phyloP scores from a whole-genome alignment of 1,284 basidiomycete genomes.

The Leccinum subrobustum region DNA sequence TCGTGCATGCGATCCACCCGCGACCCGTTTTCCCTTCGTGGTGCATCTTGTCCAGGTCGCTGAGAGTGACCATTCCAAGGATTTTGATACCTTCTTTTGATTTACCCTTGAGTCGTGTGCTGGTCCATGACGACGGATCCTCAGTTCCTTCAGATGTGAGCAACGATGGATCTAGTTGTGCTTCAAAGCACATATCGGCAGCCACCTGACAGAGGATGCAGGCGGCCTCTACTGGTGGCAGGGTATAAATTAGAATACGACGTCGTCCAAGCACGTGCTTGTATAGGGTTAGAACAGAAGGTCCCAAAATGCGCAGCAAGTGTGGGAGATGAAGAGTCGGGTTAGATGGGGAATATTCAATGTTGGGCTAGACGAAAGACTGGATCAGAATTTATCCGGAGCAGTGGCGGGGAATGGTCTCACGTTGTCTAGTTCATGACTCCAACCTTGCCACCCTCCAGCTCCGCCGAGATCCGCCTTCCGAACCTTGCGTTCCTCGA shows the following conservation, averaged over 20 bases:
- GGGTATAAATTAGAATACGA: slow-evolving; percentile 72
- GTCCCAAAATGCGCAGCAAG: slow-evolving; percentile 68
- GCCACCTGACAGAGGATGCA: slow-evolving; percentile 74
- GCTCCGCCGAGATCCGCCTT: slow-evolving; percentile 48
- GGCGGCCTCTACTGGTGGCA: slow-evolving; percentile 74
- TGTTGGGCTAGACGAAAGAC: slow-evolving; percentile 31
- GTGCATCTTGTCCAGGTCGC: slow-evolving; percentile 61
- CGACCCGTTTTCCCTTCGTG: slow-evolving; percentile 53
- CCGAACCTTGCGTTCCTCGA: slow-evolving; percentile 56
- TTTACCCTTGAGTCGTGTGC: slow-evolving; percentile 41
- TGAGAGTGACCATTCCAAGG: slow-evolving; percentile 74
- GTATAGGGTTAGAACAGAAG: slow-evolving; percentile 72
- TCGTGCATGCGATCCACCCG: slow-evolving; percentile 83
- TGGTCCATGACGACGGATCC: slow-evolving; percentile 23
- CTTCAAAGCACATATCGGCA: slow-evolving; percentile 67
- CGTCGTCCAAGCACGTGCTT: slow-evolving; percentile 72
- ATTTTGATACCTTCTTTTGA: slow-evolving; percentile 58
- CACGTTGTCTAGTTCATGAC: slow-evolving; percentile 56
- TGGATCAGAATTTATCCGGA: slow-evolving; percentile 4
- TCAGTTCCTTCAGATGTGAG: slow-evolving; percentile 21
- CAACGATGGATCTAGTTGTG: slow-evolving; percentile 39
- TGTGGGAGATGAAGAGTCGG: slow-evolving; percentile 43
- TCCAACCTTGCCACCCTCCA: slow-evolving; percentile 67
- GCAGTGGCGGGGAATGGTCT: slow-evolving; percentile 13
- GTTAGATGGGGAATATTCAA: slow-evolving; percentile 37